Evolutionary conservation across 2,329 filamentous ascomycete species (phyloP), one percentile per base, ranked within the genome.

Genomic region (Paecilomyces dactylethromorphus): DNA sequence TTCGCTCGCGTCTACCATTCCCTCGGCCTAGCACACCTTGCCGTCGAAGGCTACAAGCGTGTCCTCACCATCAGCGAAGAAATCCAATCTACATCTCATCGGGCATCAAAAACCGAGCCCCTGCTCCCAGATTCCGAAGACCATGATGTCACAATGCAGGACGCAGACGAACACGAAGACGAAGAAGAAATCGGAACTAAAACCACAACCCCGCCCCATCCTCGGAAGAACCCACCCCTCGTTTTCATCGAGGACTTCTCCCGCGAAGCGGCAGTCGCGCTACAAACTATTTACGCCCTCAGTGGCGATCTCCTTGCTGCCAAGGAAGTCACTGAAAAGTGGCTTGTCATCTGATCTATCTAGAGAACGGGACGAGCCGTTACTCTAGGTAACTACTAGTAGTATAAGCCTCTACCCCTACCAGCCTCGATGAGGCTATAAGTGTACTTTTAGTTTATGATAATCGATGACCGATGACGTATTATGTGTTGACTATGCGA

Each of bases 1-100:
- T 80, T 92, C 54, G 91, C 83, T 1, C 80, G 91, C 22, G 84
- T 86, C 26, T 94, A 89, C 78, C 89, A 94, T 71, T 81, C 87
- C 59, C 78, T 95, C 11, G 90, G 90, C 0, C 76, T 95, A 59
- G 80, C 83, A 21, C 86, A 90, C 68, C 76, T 95, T 29, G 91
- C 92, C 0, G 77, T 90, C 3, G 81, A 86, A 22, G 88, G 85
- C 57, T 97, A 97, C 70, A 78, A 86, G 63, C 78, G 75, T 35
- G 84, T 83, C 35, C 72, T 88, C 51, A 69, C 74, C 31, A 64
- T 87, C 35, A 78, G 79, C 39, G 74, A 76, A 53, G 67, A 76
- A 53, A 79, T 83, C n/a, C 73, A 72, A n/a, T 45, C 39, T 45
- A n/a, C 8, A n/a, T 26, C 24, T 26, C n/a, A n/a, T n/a, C 35